A percentile compares a stretch with the other conserved stretches of the same genome.
These are phyloP conservation scores for Vicia villosa DNA, from an alignment of 306 rosid species.

Conservation along the genomic window DNA sequence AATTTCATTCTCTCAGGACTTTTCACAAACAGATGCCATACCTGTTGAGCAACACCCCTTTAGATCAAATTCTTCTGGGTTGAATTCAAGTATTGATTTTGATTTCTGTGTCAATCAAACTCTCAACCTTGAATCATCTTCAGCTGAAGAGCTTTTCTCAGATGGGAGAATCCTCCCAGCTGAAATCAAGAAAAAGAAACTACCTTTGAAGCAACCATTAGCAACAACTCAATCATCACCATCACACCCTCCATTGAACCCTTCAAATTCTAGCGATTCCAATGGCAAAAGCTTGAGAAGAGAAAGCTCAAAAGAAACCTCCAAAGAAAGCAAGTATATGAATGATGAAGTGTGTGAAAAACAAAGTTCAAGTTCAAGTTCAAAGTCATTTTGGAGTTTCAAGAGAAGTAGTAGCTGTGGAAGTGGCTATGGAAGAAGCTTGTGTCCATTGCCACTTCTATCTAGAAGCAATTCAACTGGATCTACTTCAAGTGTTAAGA, in stretches of 20 bases:
- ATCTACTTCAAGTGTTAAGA: slow-evolving; percentile 52
- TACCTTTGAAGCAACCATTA: slow-evolving; percentile 28
- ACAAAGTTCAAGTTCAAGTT: slow-evolving; percentile 47
- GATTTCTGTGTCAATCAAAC: slow-evolving; percentile 65
- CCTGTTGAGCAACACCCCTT: slow-evolving; percentile 67
- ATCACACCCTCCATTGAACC: slow-evolving; percentile 38
- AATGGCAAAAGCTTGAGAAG: too few relatives aligned
- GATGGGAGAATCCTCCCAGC: slow-evolving; percentile 74
- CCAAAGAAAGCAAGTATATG: slow-evolving; percentile 7
- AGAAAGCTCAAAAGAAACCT: slow-evolving; percentile 33
- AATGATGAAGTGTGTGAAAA: slow-evolving; percentile 51
- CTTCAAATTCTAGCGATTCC: not conserved
- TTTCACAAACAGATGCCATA: slow-evolving; percentile 58
- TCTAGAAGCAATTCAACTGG: slow-evolving; percentile 90
- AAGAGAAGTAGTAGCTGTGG: slow-evolving; percentile 89
- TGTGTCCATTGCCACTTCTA: slow-evolving; percentile 81
- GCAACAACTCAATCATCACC: slow-evolving; percentile 26
- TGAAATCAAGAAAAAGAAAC: slow-evolving; percentile 58
- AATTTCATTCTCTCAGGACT: slow-evolving; percentile 81
- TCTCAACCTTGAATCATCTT: slow-evolving; percentile 60
- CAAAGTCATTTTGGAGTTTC: slow-evolving; percentile 82
- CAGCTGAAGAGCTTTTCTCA: slow-evolving; percentile 89
- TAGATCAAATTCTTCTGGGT: slow-evolving; percentile 59
- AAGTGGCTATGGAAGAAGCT: slow-evolving; percentile 66
- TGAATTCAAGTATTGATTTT: slow-evolving; percentile 65